A percentile compares a stretch with the other conserved stretches of the same genome.
Conservation (phyloP, 2,329 filamentous ascomycete genomes). For the Claviceps sp. region DNA sequence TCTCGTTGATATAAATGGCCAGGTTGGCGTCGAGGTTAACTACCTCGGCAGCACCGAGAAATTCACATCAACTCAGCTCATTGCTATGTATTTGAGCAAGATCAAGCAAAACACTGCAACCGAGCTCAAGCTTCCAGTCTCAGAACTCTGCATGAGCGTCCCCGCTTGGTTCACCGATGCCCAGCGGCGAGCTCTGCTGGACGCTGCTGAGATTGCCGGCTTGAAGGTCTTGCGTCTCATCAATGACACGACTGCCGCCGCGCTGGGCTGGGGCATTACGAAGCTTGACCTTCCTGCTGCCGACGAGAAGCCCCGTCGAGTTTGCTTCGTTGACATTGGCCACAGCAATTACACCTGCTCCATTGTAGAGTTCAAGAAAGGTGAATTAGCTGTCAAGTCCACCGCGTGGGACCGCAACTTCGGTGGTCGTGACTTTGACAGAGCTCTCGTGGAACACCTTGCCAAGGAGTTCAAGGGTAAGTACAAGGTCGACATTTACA, state of each 20-base stretch:
- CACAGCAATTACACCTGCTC: constrained; percentile 93
- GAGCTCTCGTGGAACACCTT: constrained; percentile 87
- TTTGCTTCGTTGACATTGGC: constrained; percentile 88
- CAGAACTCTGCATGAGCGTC: constrained; percentile 86
- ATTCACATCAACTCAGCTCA: constrained; percentile 88
- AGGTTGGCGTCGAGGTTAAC: constrained; percentile 85
- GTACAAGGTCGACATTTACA: constrained; percentile 91
- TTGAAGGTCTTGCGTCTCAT: constrained; percentile 87
- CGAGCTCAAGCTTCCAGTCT: constrained; percentile 83
- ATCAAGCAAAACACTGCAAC: constrained; percentile 76
- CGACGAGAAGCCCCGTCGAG: constrained; percentile 84
- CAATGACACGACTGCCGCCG: constrained; percentile 95
- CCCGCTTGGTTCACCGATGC: constrained; percentile 95
- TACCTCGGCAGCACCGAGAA: constrained; percentile 92
- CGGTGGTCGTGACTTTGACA: constrained; percentile 94
- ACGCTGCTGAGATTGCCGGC: constrained; percentile 85
- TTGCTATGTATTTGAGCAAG: constrained; percentile 92
- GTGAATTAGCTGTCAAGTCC: constrained; percentile 84
- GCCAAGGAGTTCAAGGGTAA: constrained; percentile 93
- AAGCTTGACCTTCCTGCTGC: constrained; percentile 81
- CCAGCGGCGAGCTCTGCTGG: constrained; percentile 78
- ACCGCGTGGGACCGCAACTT: constrained; percentile 93
- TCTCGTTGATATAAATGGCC: constrained; percentile 81
- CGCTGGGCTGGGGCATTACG: constrained; percentile 93
- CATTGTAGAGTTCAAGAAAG: constrained; percentile 93